Conservation (phyloP, 176 grass and related monocot genomes). For the Oryza nivara region DNA sequence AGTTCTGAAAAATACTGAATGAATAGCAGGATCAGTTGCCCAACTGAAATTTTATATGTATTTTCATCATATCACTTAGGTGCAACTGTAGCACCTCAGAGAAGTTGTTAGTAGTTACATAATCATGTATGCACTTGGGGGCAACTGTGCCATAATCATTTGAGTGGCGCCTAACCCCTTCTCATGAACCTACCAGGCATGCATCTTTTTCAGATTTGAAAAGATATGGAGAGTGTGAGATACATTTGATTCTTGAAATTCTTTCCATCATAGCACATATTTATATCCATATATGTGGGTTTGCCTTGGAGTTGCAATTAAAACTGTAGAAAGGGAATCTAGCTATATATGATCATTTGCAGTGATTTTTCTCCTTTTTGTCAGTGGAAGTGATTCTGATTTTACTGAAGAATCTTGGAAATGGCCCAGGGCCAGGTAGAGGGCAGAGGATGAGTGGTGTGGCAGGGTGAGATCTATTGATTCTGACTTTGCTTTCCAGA, state of each 20-base stretch:
- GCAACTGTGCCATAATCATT: slow-evolving; percentile 21
- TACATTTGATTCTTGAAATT: not conserved
- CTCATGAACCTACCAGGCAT: not conserved
- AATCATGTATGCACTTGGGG: not conserved
- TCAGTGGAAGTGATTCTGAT: slow-evolving; percentile 10
- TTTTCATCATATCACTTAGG: not conserved
- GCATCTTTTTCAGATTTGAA: not conserved
- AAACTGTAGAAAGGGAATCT: not conserved
- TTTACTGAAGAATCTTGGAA: slow-evolving; percentile 41
- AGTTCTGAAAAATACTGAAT: not conserved
- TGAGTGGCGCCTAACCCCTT: not conserved
- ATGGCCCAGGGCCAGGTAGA: not conserved
- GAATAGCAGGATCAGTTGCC: not conserved
- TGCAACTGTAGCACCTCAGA: slow-evolving; percentile 9
- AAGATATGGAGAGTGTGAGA: not conserved
- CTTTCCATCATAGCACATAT: too few relatives aligned
- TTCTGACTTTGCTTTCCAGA: slow-evolving; percentile 47
- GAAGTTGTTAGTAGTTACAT: not conserved
- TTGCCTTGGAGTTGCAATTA: not conserved
- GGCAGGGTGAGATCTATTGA: slow-evolving; percentile 48
- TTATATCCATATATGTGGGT: not conserved
- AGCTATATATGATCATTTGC: not conserved
- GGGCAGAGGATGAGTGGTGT: slow-evolving; percentile 27
- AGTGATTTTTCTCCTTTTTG: not conserved
- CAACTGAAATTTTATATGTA: slow-evolving; percentile 9